phyloP scores from a whole-genome alignment of 1,284 basidiomycete genomes.

The Paramarasmius palmivorus region DNA sequence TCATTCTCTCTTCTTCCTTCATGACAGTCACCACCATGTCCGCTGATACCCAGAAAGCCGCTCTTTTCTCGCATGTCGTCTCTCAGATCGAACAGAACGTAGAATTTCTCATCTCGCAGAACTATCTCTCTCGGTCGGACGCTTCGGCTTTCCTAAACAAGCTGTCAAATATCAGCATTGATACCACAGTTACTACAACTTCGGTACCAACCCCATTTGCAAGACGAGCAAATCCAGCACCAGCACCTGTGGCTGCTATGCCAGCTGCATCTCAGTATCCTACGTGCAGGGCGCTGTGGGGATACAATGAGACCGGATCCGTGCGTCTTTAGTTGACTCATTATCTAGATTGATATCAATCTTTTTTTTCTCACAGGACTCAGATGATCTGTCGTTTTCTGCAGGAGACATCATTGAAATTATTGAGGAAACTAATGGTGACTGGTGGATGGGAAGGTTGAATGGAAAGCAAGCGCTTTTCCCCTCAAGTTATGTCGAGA shows the following conservation, averaged over 20 bases:
- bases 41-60: conserved; percentile 20
- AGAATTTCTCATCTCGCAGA: conserved; percentile 59
- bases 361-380: conserved; percentile 40
- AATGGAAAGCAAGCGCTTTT: conserved; percentile 64
- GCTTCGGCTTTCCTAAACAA: conserved; percentile 52
- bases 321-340: conserved; percentile 28
- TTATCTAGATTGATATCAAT: conserved; percentile 10
- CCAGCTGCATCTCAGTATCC: conserved; percentile 21
- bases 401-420: conserved; percentile 62
- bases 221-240: conserved; percentile 11
- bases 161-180: conserved; percentile 32
- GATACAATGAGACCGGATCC: conserved; percentile 60
- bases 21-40: conserved; percentile 10
- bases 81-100: conserved; percentile 65
- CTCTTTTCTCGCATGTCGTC: conserved; percentile 55
- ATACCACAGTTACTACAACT: conserved; percentile 13
- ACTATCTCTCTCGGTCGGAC: conserved; percentile 54
- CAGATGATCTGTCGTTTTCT: conserved; percentile 58
- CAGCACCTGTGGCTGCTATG: conserved; percentile 17
- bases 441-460: conserved; percentile 66
- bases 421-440: conserved; percentile 56
- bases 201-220: conserved; percentile 20
- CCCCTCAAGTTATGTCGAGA: conserved; percentile 64
- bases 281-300: conserved; percentile 58
- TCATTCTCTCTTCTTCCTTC: not conserved